phyloP scores from a whole-genome alignment of 108 stramenopile species.

The Stephanodiscus triporus region DNA sequence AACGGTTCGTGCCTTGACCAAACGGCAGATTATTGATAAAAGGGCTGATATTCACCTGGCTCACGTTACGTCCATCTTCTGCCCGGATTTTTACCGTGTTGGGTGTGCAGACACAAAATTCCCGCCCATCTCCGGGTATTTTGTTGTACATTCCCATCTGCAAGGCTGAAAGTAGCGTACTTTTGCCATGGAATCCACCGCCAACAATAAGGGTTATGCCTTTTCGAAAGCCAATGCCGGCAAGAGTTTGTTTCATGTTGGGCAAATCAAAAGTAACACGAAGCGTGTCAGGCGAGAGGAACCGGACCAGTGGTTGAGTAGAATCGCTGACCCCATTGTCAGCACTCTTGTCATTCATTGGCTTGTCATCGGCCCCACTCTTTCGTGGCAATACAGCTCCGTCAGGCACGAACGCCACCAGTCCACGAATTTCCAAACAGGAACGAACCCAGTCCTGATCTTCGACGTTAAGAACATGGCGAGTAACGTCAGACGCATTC shows the following conservation, averaged over 20 bases:
- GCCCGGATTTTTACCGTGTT: constrained; percentile 91
- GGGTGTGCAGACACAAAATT: constrained; percentile 82
- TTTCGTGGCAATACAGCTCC: constrained; percentile 89
- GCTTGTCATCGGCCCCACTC: constrained; percentile 85
- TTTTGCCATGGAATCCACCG: constrained; percentile 99
- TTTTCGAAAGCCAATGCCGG: constrained; percentile 90
- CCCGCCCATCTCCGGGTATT: constrained; percentile 95
- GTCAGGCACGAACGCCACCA: constrained; percentile 90
- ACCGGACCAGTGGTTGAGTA: constrained; percentile 53
- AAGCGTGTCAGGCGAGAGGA: constrained; percentile 65
- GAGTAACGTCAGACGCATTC: constrained; percentile 49
- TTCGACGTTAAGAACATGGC: constrained; percentile 84
- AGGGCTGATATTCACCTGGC: constrained; percentile 85
- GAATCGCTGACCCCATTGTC: constrained; percentile 9
- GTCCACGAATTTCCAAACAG: constrained; percentile 61
- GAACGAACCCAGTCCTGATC: constrained; percentile 86
- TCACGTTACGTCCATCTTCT: constrained; percentile 93
- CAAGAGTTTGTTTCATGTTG: constrained; percentile 60
- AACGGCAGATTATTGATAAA: constrained; percentile 96
- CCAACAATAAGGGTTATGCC: constrained; percentile 96
- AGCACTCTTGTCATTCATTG: constrained; percentile 64
- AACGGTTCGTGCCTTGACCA: constrained; percentile 78
- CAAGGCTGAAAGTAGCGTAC: constrained; percentile 87
- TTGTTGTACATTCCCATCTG: constrained; percentile 94
- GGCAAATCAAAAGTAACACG: constrained; percentile 59